Percentiles rank a stretch among this genome's conserved stretches.
Conservation (phyloP, 2,329 filamentous ascomycete species). For the Fusarium newnesense region DNA sequence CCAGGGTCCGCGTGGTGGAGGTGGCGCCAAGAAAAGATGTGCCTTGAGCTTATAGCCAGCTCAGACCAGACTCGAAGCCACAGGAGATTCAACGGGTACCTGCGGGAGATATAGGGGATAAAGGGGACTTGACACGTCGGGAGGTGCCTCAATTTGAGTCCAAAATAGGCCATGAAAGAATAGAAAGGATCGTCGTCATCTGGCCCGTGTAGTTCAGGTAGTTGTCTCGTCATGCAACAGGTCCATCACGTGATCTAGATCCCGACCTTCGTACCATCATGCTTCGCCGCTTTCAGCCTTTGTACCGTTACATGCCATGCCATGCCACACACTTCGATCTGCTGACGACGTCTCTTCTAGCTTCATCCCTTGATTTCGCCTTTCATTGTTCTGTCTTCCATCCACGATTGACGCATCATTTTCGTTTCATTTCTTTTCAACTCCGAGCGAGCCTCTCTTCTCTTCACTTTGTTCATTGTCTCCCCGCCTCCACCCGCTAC, state of each 20-base stretch:
- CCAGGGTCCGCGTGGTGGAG: slow-evolving; percentile 37
- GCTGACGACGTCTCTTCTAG: slow-evolving; percentile 34
- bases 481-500: slow-evolving; percentile 33
- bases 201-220: background rate
- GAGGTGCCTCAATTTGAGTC: background rate
- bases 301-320: slow-evolving; percentile 10
- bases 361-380: slow-evolving; percentile 32
- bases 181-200: background rate
- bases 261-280: slow-evolving; percentile 25
- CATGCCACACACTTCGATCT: slow-evolving; percentile 25
- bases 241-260: slow-evolving; percentile 29
- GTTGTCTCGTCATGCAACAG: slow-evolving; percentile 7
- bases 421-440: background rate
- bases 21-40: slow-evolving; percentile 37
- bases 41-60: slow-evolving; percentile 14
- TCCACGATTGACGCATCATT: slow-evolving; percentile 13
- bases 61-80: slow-evolving; percentile 19
- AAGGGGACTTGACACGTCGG: background rate
- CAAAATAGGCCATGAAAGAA: background rate
- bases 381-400: slow-evolving; percentile 24
- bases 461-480: slow-evolving; percentile 22
- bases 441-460: slow-evolving; percentile 12
- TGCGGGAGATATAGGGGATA: background rate
- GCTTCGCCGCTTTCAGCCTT: slow-evolving; percentile 37
- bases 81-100: background rate